phyloP scores from a whole-genome alignment of 1,284 basidiomycete genomes.

The Volvariella surrecta region DNA sequence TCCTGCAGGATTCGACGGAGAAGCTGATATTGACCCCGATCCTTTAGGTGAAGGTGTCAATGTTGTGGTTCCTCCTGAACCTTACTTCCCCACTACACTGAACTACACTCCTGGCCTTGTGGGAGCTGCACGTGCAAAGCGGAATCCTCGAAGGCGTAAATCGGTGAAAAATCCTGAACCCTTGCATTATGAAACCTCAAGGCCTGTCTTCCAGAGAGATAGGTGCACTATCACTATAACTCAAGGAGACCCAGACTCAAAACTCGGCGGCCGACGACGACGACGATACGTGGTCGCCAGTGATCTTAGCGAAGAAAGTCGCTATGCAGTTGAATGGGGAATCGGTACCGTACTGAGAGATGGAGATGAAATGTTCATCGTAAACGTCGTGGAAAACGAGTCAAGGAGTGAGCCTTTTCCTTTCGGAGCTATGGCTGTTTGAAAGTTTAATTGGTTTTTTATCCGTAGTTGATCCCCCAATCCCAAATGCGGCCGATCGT shows the following conservation, averaged over 20 bases:
- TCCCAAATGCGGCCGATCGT: constrained; percentile 63
- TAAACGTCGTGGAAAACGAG: constrained; percentile 92
- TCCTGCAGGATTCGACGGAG: constrained; percentile 19
- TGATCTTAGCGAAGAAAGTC: constrained; percentile 88
- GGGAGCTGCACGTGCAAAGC: constrained; percentile 25
- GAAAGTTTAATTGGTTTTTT: constrained; percentile 7
- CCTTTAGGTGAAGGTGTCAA: constrained; percentile 86
- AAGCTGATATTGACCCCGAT: constrained; percentile 43
- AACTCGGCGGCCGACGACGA: constrained; percentile 47
- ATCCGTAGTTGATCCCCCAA: constrained; percentile 66
- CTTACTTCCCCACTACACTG: constrained; percentile 69
- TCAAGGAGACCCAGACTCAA: constrained; percentile 70
- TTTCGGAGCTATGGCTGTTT: constrained; percentile 3
- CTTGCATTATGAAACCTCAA: constrained; percentile 54
- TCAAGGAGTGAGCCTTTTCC: constrained; percentile 61
- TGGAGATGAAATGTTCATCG: constrained; percentile 88
- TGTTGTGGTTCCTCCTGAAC: constrained; percentile 74
- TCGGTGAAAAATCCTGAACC: constrained; percentile 51
- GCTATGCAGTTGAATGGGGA: constrained; percentile 92
- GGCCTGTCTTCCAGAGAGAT: constrained; percentile 86
- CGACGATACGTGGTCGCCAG: constrained; percentile 86
- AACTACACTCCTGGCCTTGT: constrained; percentile 28
- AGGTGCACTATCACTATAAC: constrained; percentile 86
- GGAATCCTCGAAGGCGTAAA: constrained; percentile 48
- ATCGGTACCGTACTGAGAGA: constrained; percentile 94